Evolutionary conservation across 2,329 filamentous ascomycete species (phyloP), one percentile per base, ranked within the genome.

Genomic region (Talaromyces funiculosus): DNA sequence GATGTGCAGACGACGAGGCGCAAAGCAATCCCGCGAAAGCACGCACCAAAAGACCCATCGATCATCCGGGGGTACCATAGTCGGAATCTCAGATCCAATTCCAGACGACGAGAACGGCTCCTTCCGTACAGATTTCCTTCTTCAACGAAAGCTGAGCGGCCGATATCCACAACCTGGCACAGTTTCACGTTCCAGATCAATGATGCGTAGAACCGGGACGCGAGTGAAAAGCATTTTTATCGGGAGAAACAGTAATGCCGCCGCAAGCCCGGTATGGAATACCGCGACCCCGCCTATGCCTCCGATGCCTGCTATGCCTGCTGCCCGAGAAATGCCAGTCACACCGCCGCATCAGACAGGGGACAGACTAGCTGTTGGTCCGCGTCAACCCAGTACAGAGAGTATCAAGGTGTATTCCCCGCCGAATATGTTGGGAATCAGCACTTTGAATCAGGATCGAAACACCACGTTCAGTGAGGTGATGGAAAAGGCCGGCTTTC

Each of bases 321-420:
- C 31, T 33, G 42, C 56, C 43, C 9, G 43, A 22, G 26, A 45
- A 10, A 6, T 22, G 18, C 71, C 71, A n/a, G 64, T 69, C 12
- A 70, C 67, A 1, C 71, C 71, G 4, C 70, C 64, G n/a, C 63
- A 64, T 51, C 62, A 67, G 42, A 65, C 65, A 7, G 57, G 40
- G 9, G 16, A 18, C 20, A 49, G 37, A 38, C 40, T 35, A 16
- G 7, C 14, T 45, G 37, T 24, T 8, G 53, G 62, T 59, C 62
- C 63, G 10, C 71, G 68, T 18, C 65, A 70, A 61, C 71, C 67
- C 31, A 78, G 73, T 38, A 77, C 71, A 12, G 78, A 80, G 64
- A 80, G 74, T 63, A 80, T 80, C 63, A 75, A 72, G 56, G 73
- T 81, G 4, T 80, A 78, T 63, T 77, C 77, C 16, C 78, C 78